Base-by-base conservation (phyloP, 2,329 filamentous ascomycete genomes). In the Beauveria sp. region DNA sequence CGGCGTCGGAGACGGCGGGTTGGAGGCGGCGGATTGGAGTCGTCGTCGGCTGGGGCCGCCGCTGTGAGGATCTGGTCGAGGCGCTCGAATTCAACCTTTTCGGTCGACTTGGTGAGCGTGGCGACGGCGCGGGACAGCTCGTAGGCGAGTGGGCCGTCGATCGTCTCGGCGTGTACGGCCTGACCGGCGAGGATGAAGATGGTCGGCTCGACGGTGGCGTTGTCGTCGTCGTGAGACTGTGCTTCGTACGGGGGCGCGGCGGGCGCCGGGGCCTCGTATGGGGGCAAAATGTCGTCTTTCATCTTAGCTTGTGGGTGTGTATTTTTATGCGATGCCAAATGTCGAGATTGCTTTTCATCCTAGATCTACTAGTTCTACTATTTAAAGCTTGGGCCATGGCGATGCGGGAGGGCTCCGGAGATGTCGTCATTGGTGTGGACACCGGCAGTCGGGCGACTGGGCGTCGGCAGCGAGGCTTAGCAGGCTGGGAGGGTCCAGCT, bases 161-260 rank as follows among this genome's bases (percentile, higher is more conserved):
- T 9, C 12, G 26, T 50, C 44, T 57, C 55, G n/a, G 22, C 26
- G 30, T 50, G 20, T 14, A 57, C 20, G n/a, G 30, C 24, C 55
- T 40, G 44, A 8, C 55, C 55, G 20, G 55, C 55, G 43, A 57
- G 55, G 20, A 57, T 20, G 55, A 48, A 57, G 20, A 57, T 48
- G 44, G 55, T 57, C 20, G 55, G 55, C 18, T 57, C 43, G 44
- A 57, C 44, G 3, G 40, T 8, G 16, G 55, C 20, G 20, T 57
- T 22, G 43, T 16, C 30, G 8, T n/a, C 9, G 34, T 22, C 14
- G 24, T 22, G n/a, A 3, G 55, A 16, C 3, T 34, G n/a, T 30
- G 18, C 53, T 44, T 55, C 18, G 52, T 55, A 55, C 9, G 50
- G 12, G 1, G 50, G 50, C 5, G 50, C 24, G 2, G 20, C 30